These are phyloP conservation scores for Corymbia calophylla DNA, from an alignment of 441 rosid genomes.

Conservation along the genomic window DNA sequence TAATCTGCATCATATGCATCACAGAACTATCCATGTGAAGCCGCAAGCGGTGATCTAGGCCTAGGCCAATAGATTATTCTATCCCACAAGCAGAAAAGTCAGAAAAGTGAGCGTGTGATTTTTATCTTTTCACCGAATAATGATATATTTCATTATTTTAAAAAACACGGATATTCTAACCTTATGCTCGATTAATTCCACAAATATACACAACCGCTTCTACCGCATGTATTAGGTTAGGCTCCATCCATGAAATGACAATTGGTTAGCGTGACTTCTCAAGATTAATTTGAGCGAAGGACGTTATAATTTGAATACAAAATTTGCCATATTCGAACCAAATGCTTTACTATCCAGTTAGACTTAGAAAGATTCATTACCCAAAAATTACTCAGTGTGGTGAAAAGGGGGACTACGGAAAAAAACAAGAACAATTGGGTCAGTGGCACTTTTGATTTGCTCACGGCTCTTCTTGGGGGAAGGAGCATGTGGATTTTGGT, in stretches of 20 bases:
- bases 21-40: background rate
- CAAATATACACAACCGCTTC: background rate
- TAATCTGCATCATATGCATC: background rate
- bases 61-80: background rate
- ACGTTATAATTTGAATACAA: background rate
- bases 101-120: background rate
- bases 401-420: background rate
- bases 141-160: background rate
- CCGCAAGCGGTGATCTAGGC: background rate
- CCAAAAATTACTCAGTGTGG: background rate
- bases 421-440: conserved; percentile 6
- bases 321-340: background rate
- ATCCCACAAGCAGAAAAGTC: too few species aligned
- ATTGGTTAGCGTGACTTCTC: background rate
- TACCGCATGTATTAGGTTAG: background rate
- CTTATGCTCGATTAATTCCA: background rate
- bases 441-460: conserved; percentile 15
- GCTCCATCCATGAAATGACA: background rate
- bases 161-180: background rate
- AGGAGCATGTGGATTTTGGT: conserved; percentile 32
- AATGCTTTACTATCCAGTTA: background rate
- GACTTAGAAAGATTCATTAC: background rate
- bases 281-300: background rate
- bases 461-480: conserved; percentile 36
- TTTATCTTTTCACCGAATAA: background rate